Evolutionary conservation across 2,329 filamentous ascomycete species (phyloP).

Genomic region (Xylaria hypoxylon): DNA sequence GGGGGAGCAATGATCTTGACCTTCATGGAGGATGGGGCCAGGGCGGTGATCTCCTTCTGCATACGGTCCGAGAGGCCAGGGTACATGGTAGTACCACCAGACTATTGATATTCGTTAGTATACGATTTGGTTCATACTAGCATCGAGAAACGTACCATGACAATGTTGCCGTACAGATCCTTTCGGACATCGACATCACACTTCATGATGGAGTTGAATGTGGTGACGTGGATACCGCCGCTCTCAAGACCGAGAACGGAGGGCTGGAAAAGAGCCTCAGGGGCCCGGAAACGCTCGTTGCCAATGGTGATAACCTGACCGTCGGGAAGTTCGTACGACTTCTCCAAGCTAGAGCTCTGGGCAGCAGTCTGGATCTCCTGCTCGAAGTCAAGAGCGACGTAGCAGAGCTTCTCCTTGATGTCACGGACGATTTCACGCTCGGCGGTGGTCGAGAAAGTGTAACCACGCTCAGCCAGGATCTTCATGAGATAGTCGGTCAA

Average conservation of each 20-base stretch:
- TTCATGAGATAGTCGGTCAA: conserved; percentile 99
- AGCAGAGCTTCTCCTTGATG: conserved; percentile 99
- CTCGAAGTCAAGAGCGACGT: conserved; percentile 99
- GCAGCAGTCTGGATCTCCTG: conserved; percentile 99
- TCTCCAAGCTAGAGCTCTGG: conserved; percentile 98
- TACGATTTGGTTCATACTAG: conserved; percentile 11
- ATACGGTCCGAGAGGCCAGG: conserved; percentile 99
- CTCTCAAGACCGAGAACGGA: conserved; percentile 97
- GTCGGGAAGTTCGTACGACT: conserved; percentile 99
- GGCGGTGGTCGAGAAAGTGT: conserved; percentile 99
- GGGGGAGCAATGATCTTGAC: conserved; percentile 99
- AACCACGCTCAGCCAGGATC: conserved; percentile 99
- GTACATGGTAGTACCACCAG: conserved; percentile 99
- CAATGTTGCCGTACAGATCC: conserved; percentile 99
- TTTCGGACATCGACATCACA: conserved; percentile 99
- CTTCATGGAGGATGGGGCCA: conserved; percentile 99
- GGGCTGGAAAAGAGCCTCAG: conserved; percentile 99
- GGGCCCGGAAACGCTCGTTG: conserved; percentile 99
- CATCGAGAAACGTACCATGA: conserved; percentile 83
- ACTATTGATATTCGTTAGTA: conserved; percentile 64
- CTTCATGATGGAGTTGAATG: conserved; percentile 99
- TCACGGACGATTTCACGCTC: conserved; percentile 99
- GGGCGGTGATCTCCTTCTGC: conserved; percentile 99
- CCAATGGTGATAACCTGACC: conserved; percentile 99
- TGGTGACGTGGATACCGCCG: conserved; percentile 99